Conservation (phyloP, 176 grass and related monocot genomes). For the Cenchrus fungigraminus region DNA sequence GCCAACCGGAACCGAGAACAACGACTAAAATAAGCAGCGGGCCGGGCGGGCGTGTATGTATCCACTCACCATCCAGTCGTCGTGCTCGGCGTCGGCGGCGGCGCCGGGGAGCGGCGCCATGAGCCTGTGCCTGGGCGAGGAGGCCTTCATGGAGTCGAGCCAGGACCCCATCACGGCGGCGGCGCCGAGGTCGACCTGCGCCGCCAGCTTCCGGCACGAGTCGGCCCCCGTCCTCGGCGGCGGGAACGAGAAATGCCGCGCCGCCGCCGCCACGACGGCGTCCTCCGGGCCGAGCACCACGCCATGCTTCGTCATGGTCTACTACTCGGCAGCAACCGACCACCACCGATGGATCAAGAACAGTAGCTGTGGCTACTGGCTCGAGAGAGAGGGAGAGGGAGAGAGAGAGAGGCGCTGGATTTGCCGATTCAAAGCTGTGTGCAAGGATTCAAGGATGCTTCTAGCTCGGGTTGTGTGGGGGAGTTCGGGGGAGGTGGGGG, state of each 20-base stretch:
- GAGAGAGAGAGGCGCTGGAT: no score
- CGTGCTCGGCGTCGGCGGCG: conserved; percentile 38
- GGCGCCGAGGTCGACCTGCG: conserved; percentile 51
- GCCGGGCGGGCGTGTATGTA: no score
- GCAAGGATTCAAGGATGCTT: neutral
- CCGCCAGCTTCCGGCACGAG: conserved; percentile 46
- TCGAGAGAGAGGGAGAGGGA: neutral
- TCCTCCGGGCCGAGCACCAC: conserved; percentile 40
- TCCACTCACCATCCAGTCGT: conserved; percentile 55
- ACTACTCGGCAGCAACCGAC: neutral
- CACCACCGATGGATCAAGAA: neutral
- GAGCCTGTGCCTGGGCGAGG: conserved; percentile 56
- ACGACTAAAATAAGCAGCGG: no score
- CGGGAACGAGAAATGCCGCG: conserved; percentile 56
- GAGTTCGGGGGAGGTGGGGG: neutral
- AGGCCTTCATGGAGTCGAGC: conserved; percentile 76
- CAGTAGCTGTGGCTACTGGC: neutral
- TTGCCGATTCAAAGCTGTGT: neutral
- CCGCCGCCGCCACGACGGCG: conserved; percentile 20
- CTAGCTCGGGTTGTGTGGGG: conserved; percentile 8
- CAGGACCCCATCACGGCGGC: conserved; percentile 41
- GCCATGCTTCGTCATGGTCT: conserved; percentile 54
- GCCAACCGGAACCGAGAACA: neutral
- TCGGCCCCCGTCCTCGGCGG: conserved; percentile 42
- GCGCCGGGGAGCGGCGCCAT: conserved; percentile 7